A percentile compares a stretch with the other conserved stretches of the same genome.
phyloP scores from a whole-genome alignment of 805 yeast genomes.

The Teunomyces atbi region DNA sequence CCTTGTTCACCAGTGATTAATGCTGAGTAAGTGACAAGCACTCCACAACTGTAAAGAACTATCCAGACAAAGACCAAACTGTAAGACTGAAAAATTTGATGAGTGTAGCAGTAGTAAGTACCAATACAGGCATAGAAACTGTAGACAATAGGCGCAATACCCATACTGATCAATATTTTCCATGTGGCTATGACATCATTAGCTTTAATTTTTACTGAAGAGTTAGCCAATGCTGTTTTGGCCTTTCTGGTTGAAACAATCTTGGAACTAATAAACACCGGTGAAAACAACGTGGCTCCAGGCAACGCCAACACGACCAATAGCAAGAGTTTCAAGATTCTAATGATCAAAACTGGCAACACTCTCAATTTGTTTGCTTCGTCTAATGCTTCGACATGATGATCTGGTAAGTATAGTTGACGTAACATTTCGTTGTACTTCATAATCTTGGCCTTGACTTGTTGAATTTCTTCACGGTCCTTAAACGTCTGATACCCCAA shows the following conservation, averaged over 20 bases:
- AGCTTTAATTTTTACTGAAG: slow-evolving; percentile 88
- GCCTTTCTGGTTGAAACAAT: slow-evolving; percentile 72
- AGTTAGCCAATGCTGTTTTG: slow-evolving; percentile 73
- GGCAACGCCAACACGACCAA: slow-evolving; percentile 73
- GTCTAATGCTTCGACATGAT: slow-evolving; percentile 55
- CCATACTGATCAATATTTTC: slow-evolving; percentile 89
- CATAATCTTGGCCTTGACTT: slow-evolving; percentile 60
- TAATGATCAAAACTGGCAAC: slow-evolving; percentile 50
- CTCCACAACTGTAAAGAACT: slow-evolving; percentile 58
- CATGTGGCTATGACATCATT: slow-evolving; percentile 96
- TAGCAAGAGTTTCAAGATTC: slow-evolving; percentile 55
- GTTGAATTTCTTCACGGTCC: slow-evolving; percentile 64
- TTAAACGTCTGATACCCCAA: slow-evolving; percentile 75
- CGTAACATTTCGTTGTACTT: slow-evolving; percentile 62
- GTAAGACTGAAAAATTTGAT: slow-evolving; percentile 13
- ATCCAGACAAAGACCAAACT: slow-evolving; percentile 44
- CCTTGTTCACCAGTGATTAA: slow-evolving; percentile 91
- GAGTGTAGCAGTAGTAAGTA: slow-evolving; percentile 29
- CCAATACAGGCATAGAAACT: slow-evolving; percentile 73
- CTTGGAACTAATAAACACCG: slow-evolving; percentile 80
- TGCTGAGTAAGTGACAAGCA: slow-evolving; percentile 82
- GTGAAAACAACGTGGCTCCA: slow-evolving; percentile 83
- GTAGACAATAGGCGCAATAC: slow-evolving; percentile 84
- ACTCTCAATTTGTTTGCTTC: slow-evolving; percentile 51
- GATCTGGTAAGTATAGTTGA: slow-evolving; percentile 54